Base-by-base conservation (phyloP, 495 filamentous ascomycete species). In the Lepidopterella palustris region DNA sequence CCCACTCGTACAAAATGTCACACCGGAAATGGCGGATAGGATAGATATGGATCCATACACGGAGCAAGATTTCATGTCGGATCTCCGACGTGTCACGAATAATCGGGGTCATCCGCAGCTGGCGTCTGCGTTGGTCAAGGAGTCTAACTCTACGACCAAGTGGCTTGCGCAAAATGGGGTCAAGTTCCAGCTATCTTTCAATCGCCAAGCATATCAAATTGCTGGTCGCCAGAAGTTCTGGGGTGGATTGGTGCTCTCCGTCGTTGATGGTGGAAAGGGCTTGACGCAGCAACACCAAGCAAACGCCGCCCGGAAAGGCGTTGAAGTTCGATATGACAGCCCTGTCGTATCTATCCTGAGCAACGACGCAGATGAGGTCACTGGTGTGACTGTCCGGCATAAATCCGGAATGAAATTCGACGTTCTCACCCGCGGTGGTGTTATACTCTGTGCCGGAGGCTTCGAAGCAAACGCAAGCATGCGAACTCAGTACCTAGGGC, bases 381-480 rank as follows among this genome's bases (percentile, higher is more conserved):
- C 51, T 1, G 73, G 70, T 6, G 72, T 80, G 0, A 57, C 60
- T 2, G 74, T 76, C 13, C 26, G 51, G 5, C 59, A 73, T 13
- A 62, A 62, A 4, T 45, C 62, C 11, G 69, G 70, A 21, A 60
- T 62, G 53, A 53, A 58, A 9, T 58, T 63, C 3, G 45, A 55
- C 2, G 74, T 84, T 55, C 56, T 61, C 2, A 68, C 77, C 0
- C 53, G 58, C 0, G 73, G 77, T 0, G 68, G 77, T 1, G 70
- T 84, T 0, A 68, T 86, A n/a, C 69, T 87, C 6, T 79, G 80
- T 0, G 78, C 79, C 5, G 84, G 84, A 6, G 84, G 84, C 0
- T 86, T 86, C 60, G 80, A 87, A 65, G 74, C 82, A 13, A 81
- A 78, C 47, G 72, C 84, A 0, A 69, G 72, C 5, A 64, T 85